phyloP scores from a whole-genome alignment of 2,329 filamentous ascomycete genomes.

The Thelonectria rubi region DNA sequence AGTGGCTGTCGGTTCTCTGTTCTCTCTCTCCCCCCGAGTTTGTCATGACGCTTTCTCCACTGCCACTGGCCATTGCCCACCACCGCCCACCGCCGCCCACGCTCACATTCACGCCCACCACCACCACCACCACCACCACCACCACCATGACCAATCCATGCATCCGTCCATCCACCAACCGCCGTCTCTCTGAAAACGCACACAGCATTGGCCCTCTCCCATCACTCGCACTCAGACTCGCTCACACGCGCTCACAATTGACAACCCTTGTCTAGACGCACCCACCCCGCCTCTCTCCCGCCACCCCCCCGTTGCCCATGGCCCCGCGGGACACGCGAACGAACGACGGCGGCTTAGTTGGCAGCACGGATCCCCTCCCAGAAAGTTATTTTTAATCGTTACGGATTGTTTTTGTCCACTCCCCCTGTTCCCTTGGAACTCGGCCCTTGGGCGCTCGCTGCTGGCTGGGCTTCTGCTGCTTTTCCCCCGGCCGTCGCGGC shows the following conservation, averaged over 20 bases:
- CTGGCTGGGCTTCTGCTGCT: too few species aligned
- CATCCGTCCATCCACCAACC: not conserved
- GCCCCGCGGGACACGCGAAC: conserved; percentile 25
- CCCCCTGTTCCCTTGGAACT: conserved; percentile 16
- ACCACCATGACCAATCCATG: not conserved
- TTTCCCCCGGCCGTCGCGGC: conserved; percentile 22
- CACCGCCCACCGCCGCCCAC: conserved; percentile 21
- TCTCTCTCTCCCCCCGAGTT: conserved; percentile 18
- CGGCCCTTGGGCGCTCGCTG: not conserved
- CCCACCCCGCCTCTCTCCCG: conserved; percentile 9
- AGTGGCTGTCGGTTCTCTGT: conserved; percentile 8
- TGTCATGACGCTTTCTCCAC: conserved; percentile 23
- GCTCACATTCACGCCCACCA: conserved; percentile 15
- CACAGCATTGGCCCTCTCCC: not conserved
- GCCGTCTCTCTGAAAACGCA: not conserved
- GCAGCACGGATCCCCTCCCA: conserved; percentile 36
- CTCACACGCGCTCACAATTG: conserved; percentile 4
- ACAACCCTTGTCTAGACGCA: conserved; percentile 9
- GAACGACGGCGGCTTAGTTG: conserved; percentile 28
- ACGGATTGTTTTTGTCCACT: conserved; percentile 41
- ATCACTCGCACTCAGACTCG: not conserved
- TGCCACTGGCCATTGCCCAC: conserved; percentile 5
- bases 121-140: conserved; percentile 13
- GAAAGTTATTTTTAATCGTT: conserved; percentile 46
- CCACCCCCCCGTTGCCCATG: conserved; percentile 7